Conservation (phyloP, 2,329 filamentous ascomycete species). For the Metarhizium anisopliae region DNA sequence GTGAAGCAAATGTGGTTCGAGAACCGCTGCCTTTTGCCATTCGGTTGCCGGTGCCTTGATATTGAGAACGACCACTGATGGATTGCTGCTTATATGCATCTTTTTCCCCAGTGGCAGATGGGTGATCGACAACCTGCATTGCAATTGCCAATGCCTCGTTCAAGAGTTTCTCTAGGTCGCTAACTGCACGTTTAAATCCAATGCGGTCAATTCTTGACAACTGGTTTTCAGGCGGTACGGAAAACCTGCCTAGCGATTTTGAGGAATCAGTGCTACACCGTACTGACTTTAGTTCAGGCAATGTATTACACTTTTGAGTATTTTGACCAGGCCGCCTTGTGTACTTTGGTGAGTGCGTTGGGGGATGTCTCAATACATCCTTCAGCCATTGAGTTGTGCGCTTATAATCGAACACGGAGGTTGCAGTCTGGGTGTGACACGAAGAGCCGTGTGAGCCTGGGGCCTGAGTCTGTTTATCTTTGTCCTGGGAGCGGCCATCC, state of each 20-base stretch:
- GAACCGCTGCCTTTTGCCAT: not conserved
- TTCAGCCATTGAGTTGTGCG: conserved; percentile 25
- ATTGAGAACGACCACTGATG: conserved; percentile 6
- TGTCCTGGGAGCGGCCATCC: not conserved
- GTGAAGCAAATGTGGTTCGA: conserved; percentile 2
- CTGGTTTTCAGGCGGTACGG: conserved; percentile 12
- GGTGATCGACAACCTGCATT: conserved; percentile 26
- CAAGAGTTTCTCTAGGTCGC: conserved; percentile 36
- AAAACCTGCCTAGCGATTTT: conserved; percentile 10
- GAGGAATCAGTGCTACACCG: conserved; percentile 8
- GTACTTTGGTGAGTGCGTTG: conserved; percentile 16
- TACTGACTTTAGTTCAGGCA: conserved; percentile 10
- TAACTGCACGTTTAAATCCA: conserved; percentile 27
- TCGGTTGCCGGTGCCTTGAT: conserved; percentile 1
- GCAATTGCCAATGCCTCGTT: conserved; percentile 36
- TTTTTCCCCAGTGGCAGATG: conserved; percentile 13
- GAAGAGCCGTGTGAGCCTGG: conserved; percentile 6
- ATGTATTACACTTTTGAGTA: conserved; percentile 5
- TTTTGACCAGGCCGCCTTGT: conserved; percentile 17
- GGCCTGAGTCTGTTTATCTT: not conserved
- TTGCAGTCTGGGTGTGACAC: conserved; percentile 15
- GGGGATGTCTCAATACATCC: conserved; percentile 18
- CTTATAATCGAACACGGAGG: conserved; percentile 22
- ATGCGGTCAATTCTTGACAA: conserved; percentile 16
- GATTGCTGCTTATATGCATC: conserved; percentile 6